Evolutionary conservation across 1,284 basidiomycete genomes (phyloP), one percentile per base, ranked within the genome.

Genomic region (Wallemia mellicola): DNA sequence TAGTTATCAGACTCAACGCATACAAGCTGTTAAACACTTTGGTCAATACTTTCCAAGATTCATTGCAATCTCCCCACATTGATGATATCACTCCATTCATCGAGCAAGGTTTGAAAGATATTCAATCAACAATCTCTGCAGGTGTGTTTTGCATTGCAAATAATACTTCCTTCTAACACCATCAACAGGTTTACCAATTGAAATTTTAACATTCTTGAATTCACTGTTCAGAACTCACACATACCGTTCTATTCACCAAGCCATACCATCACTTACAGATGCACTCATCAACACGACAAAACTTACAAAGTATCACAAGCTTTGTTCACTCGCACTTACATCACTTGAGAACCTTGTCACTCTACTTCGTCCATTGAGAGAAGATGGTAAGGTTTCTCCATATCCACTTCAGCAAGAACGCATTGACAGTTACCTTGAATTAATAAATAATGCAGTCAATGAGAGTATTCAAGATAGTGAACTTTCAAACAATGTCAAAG

Each of bases 401-500:
- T 11, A 11, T 17, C 38, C 38, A 5, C 2, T 55, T 55, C 54
- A 58, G 28, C 38, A 48, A n/a, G 5, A 11, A 17, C 14, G 22
- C 14, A 48, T 48, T n/a, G 19, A 48, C n/a, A n/a, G 22, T n/a
- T n/a, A 17, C 17, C 71, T 79, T 1, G 78, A 83, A 61, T 66
- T 72, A 7, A 74, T 95, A 2, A 92, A 89, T 68, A 72, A 77
- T 14, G 81, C 83, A 59, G 81, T 85, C 1, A 73, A 83, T 1
- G 69, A 72, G 24, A 76, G 87, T 32, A 72, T 98, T 38, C 77
- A 74, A 58, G 83, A 79, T 59, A 77, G 83, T 61, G 84, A 87
- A 63, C 87, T 88, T 2, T 92, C 96, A 68, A 81, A 86, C 14
- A 88, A 95, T 63, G 86, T 98, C 28, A 79, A 86, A 48, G 76